Percentiles rank a stretch among this genome's conserved stretches.
Conservation (phyloP, 176 grass and related monocot species). For the Chloris gayana region DNA sequence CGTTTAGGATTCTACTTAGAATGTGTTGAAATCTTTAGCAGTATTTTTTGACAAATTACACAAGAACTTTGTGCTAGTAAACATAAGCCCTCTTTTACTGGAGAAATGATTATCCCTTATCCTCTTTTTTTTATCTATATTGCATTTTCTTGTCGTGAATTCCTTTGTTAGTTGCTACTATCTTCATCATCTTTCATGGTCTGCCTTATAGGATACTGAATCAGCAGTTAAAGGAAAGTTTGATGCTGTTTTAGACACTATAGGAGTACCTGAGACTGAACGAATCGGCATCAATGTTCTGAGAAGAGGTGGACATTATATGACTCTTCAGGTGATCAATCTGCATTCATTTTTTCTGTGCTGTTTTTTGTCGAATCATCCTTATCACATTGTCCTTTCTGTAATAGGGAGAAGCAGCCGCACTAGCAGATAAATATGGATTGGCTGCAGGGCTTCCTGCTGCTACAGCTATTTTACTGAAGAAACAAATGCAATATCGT, state of each 20-base stretch:
- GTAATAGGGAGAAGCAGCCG: slow-evolving; percentile 84
- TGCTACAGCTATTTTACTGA: slow-evolving; percentile 77
- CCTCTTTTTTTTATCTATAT: not conserved
- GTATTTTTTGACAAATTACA: slow-evolving; percentile 19
- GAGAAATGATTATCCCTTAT: not conserved
- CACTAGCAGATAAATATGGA: slow-evolving; percentile 83
- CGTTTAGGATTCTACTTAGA: not conserved
- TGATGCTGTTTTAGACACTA: slow-evolving; percentile 93
- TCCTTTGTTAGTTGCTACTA: not conserved
- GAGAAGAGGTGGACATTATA: slow-evolving; percentile 93
- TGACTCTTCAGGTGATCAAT: slow-evolving; percentile 92
- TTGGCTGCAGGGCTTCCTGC: slow-evolving; percentile 76
- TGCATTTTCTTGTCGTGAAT: slow-evolving; percentile 2
- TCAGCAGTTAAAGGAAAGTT: slow-evolving; percentile 74
- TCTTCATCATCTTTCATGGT: slow-evolving; percentile 25
- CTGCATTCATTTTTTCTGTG: not conserved
- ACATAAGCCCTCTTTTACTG: not conserved
- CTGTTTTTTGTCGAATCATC: slow-evolving; percentile 18
- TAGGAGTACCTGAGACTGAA: slow-evolving; percentile 91
- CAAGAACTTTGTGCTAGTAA: slow-evolving; percentile 7
- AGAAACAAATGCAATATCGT: slow-evolving; percentile 77
- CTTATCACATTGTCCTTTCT: not conserved
- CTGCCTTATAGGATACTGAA: slow-evolving; percentile 74
- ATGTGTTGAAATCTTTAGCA: not conserved
- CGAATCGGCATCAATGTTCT: slow-evolving; percentile 78